These are phyloP conservation scores for Excoecaria agallocha DNA, from an alignment of 345 rosid genomes.

Conservation along the genomic window DNA sequence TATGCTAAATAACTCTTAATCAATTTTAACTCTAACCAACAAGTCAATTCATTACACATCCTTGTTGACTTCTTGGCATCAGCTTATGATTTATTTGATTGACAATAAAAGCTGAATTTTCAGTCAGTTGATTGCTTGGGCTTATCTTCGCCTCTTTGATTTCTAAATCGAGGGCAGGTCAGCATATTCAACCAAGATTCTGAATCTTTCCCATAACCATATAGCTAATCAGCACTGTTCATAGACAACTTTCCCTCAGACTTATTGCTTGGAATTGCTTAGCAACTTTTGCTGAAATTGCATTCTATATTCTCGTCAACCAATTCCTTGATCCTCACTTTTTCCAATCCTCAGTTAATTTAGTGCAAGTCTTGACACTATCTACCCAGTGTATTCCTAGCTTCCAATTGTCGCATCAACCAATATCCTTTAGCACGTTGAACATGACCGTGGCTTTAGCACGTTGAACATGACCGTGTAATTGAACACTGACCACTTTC, in stretches of 20 bases:
- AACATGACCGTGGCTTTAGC: neutral
- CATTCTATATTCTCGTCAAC: neutral
- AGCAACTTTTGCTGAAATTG: neutral
- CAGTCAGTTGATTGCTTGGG: neutral
- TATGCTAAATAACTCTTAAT: too few relatives aligned
- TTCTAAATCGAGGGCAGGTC: neutral
- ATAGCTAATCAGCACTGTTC: neutral
- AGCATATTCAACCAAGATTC: neutral
- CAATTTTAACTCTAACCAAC: too few relatives aligned
- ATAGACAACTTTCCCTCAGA: neutral
- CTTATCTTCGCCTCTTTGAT: neutral
- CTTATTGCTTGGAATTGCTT: neutral
- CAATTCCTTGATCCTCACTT: neutral
- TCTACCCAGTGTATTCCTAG: neutral
- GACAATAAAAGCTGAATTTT: neutral
- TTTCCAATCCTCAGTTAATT: neutral
- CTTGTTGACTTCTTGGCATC: neutral
- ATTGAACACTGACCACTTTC: neutral
- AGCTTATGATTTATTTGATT: neutral
- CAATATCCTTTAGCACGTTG: neutral
- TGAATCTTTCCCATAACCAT: neutral
- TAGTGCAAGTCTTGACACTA: neutral
- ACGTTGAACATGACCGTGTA: neutral
- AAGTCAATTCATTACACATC: neutral
- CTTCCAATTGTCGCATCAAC: neutral